Evolutionary conservation across 441 rosid species (phyloP).

Genomic region (Pelargonium cotyledonis): DNA sequence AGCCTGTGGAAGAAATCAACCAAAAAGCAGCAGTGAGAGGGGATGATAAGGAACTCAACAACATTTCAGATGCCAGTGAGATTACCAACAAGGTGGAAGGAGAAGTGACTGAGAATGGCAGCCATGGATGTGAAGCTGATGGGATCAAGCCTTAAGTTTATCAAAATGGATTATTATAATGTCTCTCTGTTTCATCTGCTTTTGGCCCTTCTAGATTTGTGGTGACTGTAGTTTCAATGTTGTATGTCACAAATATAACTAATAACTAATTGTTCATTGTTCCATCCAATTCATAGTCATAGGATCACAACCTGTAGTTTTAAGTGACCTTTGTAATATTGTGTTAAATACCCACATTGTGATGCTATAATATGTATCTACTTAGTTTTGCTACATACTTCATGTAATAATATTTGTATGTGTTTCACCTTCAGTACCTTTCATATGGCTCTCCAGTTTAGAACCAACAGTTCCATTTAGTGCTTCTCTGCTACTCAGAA

Average conservation of each 20-base stretch:
- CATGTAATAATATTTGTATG: no score
- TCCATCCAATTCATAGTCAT: conserved; percentile 12
- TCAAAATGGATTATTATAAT: conserved; percentile 9
- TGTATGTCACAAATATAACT: conserved; percentile 21
- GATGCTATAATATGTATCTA: conserved; percentile 10
- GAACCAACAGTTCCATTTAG: no score
- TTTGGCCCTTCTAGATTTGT: no score
- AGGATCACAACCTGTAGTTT: conserved; percentile 25
- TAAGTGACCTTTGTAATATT: conserved; percentile 17
- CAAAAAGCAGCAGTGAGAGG: conserved; percentile 23
- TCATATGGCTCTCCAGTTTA: no score
- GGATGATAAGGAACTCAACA: conserved; percentile 20
- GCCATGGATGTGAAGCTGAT: conserved; percentile 21
- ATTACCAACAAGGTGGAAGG: conserved; percentile 23
- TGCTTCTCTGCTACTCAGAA: no score
- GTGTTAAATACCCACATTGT: conserved; percentile 16
- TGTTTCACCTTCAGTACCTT: no score
- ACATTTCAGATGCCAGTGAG: no score
- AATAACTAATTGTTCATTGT: conserved; percentile 30
- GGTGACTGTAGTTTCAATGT: conserved; percentile 24
- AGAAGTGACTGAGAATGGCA: conserved; percentile 34
- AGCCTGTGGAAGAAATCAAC: conserved; percentile 24
- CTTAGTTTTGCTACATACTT: no score
- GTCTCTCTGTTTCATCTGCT: no score
- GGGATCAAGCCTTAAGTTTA: conserved; percentile 29